Conservation (phyloP, 2,329 filamentous ascomycete genomes). For the Penicillium sp. region DNA sequence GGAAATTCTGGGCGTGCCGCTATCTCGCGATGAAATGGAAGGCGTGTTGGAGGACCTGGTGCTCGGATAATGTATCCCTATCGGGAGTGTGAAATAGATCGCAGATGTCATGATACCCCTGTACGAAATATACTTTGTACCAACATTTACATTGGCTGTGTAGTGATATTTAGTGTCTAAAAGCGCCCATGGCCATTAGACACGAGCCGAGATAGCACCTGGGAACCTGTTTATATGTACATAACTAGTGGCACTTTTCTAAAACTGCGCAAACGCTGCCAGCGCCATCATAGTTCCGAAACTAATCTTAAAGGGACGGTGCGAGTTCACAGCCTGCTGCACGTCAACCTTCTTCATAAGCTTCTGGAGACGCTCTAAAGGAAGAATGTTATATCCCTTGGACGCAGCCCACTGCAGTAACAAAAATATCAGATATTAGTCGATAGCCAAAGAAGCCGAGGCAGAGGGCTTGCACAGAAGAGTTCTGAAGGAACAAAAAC, state of each 20-base stretch:
- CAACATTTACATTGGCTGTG: slow-evolving; percentile 9
- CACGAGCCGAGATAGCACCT: not conserved
- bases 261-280: slow-evolving; percentile 47
- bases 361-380: slow-evolving; percentile 41
- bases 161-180: not conserved
- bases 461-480: not conserved
- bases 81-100: slow-evolving; percentile 17
- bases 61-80: slow-evolving; percentile 27
- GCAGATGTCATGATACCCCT: slow-evolving; percentile 35
- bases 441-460: not conserved
- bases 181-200: not conserved
- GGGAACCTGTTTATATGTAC: not conserved
- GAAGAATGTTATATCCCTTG: slow-evolving; percentile 48
- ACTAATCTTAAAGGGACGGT: slow-evolving; percentile 48
- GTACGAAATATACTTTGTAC: slow-evolving; percentile 18
- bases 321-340: slow-evolving; percentile 36
- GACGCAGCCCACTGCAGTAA: slow-evolving; percentile 44
- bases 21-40: slow-evolving; percentile 85
- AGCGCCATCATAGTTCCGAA: slow-evolving; percentile 48
- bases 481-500: slow-evolving; percentile 2
- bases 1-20: slow-evolving; percentile 81
- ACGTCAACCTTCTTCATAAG: slow-evolving; percentile 44
- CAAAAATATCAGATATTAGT: not conserved
- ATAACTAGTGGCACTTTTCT: not conserved
- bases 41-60: slow-evolving; percentile 76